Base-by-base conservation (phyloP, 164 flowering plant species). In the Houttuynia cordata region DNA sequence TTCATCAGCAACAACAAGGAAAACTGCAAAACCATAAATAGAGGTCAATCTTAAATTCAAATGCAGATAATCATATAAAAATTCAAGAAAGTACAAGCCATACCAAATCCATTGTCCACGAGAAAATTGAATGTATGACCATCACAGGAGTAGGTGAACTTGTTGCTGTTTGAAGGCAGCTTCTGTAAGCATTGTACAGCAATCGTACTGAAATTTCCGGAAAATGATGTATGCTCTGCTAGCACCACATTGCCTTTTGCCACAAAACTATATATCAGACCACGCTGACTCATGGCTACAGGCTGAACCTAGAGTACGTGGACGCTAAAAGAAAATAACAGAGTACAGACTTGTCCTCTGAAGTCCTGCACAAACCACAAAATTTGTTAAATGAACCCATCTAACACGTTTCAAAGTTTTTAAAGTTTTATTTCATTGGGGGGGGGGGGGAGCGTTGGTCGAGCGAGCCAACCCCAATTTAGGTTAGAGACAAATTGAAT, bases 1-100 rank as follows among this genome's bases (percentile, higher is more conserved):
- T 75, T 93, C 99, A 76, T 90, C 96, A 5, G 95, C 96, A 67
- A 93, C 99, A 67, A 83, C 93, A 63, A 93, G 97, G 63, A 88
- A 93, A 64, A 89, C 98, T 92, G 79, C 75, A 80, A 3, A 23
- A 5, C 61, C 61, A 56, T 17, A 52, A 57, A 58, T 19, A 24
- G 34, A 25, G 37, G 12, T 22, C 62, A 59, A 45, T 41, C n/a
- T 10, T 4, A 37, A 62, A 52, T 19, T 3, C 7, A 17, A 18
- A 56, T 4, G 30, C 25, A 63, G 17, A 59, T 18, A 9, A 22
- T 30, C 37, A 20, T 49, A 20, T 20, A 12, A 51, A 49, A 65
- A 59, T 19, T 19, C 10, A 14, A 34, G 13, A 24, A 51, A 55
- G 34, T 3, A 53, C 7, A 13, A 40, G 24, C 25, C 64, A 39